Evolutionary conservation across 2,329 filamentous ascomycete species (phyloP), one percentile per base, ranked within the genome.

Genomic region (Trichoderma sp.): DNA sequence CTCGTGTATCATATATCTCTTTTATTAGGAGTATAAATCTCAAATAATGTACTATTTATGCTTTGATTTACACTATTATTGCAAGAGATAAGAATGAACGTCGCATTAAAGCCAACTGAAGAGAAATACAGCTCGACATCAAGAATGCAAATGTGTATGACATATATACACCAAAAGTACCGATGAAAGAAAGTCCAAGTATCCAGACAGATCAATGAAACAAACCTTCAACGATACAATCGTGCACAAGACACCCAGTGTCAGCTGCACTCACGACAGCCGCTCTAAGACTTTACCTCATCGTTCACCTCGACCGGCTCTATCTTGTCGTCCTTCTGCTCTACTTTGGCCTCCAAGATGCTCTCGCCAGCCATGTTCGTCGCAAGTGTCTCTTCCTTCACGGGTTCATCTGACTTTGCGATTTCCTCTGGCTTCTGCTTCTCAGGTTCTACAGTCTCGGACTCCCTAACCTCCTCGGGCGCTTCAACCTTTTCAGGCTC

Each of bases 291-390:
- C 65, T 76, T 74, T 11, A 53, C 80, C 69, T 82, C 80, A 27
- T 86, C 84, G 67, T 84, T 80, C 7, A 83, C 82, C 29, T 81
- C 80, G 41, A 83, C 79, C 14, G 84, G 83, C 76, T 86, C 80
- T 66, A 85, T 78, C 74, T 80, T 82, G 35, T 81, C 82, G 67
- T 82, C 80, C 59, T 81, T 81, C 78, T 84, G 83, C 71, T 83
- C 79, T 14, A 87, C 77, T 29, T 81, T 81, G 3, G 84, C 83
- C 75, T 85, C 82, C 11, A 86, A 77, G n/a, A 88, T 81, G 38
- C 83, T 83, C 79, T 87, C 86, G 3, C 86, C 86, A 7, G 86
- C 86, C 68, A 81, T 84, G 77, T 87, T 86, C 12, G 83, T 80
- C 29, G 81, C 85, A 21, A 86, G 80, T 0, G 84, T 84, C 80